A percentile compares a stretch with the other conserved stretches of the same genome.
Evolutionary conservation across 2,329 filamentous ascomycete species (phyloP).

Genomic region (Aspergillus felis): DNA sequence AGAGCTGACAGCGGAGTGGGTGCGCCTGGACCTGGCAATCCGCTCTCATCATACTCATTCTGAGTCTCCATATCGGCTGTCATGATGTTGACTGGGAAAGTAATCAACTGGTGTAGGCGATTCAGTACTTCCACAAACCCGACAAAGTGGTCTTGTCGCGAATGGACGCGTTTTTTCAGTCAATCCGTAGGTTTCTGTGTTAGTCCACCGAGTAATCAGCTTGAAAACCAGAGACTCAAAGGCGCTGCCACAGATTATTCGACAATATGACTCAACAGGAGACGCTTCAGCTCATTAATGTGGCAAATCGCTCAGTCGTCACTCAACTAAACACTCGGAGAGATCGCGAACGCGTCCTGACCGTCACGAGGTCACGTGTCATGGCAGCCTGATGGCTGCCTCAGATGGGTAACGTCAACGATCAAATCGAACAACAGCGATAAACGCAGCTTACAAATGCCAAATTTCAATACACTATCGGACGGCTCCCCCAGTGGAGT

Average conservation of each 20-base stretch:
- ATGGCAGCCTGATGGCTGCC: conserved; percentile 9
- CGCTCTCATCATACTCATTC: conserved; percentile 68
- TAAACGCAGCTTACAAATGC: neutral
- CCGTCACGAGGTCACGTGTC: conserved; percentile 37
- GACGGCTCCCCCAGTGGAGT: neutral
- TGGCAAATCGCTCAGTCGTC: conserved; percentile 15
- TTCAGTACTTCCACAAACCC: neutral
- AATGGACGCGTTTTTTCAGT: conserved; percentile 13
- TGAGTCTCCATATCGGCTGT: conserved; percentile 62
- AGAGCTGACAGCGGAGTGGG: conserved; percentile 82
- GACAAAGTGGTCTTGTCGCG: neutral
- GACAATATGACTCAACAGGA: neutral
- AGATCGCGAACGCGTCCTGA: conserved; percentile 27
- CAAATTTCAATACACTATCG: neutral
- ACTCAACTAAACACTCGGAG: conserved; percentile 10
- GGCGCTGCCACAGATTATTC: neutral
- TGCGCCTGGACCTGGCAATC: conserved; percentile 79
- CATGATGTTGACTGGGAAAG: conserved; percentile 15
- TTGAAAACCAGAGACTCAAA: neutral
- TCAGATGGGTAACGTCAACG: neutral
- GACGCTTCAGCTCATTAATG: conserved; percentile 12
- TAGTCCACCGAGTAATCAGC: neutral
- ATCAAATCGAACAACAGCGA: neutral
- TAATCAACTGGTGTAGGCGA: neutral
- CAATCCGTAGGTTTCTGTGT: conserved; percentile 3